A percentile compares a stretch with the other conserved stretches of the same genome.
Conservation (phyloP, 192 early-diverging fungal species). For the Tieghemiomyces parasiticus region DNA sequence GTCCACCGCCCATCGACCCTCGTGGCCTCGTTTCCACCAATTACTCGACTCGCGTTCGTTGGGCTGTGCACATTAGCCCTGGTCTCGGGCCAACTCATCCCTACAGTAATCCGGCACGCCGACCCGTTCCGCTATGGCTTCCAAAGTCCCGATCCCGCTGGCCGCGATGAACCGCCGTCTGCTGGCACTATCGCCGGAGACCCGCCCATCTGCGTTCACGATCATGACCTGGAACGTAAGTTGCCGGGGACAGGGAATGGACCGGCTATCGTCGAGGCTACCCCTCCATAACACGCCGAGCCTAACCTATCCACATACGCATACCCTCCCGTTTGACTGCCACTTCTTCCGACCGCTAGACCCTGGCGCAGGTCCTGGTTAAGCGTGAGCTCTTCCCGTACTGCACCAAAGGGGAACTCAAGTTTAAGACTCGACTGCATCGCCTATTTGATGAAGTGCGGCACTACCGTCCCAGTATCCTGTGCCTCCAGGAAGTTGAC, state of each 20-base stretch:
- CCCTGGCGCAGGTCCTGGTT: conserved; percentile 37
- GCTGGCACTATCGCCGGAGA: no score
- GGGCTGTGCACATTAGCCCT: background rate
- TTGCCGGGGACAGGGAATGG: conserved; percentile 1
- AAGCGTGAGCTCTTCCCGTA: conserved; percentile 36
- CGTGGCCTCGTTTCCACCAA: background rate
- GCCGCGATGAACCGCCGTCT: no score
- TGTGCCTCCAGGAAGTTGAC: conserved; percentile 43
- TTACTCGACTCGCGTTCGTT: background rate
- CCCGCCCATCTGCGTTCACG: no score
- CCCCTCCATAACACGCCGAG: background rate
- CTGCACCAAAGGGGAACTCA: conserved; percentile 31
- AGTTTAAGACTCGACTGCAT: conserved; percentile 31
- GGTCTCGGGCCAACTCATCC: background rate
- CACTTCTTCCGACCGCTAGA: no score
- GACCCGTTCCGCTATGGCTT: background rate
- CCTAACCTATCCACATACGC: background rate
- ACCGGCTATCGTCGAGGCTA: background rate
- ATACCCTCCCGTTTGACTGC: no score
- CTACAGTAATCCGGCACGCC: background rate
- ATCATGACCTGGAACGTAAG: conserved; percentile 40
- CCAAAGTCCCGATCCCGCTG: background rate
- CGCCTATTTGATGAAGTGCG: conserved; percentile 30
- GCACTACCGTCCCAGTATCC: conserved; percentile 28
- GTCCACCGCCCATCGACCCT: no score